Evolutionary conservation across 169 alveolate genomes (phyloP).

Genomic region (Theileria orientalis): DNA sequence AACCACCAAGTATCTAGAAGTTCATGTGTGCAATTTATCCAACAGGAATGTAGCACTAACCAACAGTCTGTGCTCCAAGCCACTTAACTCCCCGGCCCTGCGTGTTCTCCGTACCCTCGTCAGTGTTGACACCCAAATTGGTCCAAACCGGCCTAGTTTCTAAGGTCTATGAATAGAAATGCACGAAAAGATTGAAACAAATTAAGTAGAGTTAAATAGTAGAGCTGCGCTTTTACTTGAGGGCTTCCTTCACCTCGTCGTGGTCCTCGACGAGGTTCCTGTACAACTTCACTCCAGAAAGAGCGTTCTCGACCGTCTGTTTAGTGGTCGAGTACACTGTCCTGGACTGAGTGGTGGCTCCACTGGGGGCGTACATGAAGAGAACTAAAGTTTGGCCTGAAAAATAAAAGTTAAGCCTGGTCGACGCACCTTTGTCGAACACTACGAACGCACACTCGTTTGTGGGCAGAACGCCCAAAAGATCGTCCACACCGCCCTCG

Average conservation of each 20-base stretch:
- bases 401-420: neutral
- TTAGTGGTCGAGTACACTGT: constrained; percentile 78
- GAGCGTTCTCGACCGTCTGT: constrained; percentile 72
- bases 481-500: constrained; percentile 62
- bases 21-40: no score
- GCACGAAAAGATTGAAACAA: no score
- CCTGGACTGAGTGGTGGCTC: constrained; percentile 71
- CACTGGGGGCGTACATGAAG: constrained; percentile 75
- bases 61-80: no score
- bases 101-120: no score
- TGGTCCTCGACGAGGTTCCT: constrained; percentile 74
- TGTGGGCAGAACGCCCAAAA: constrained; percentile 38
- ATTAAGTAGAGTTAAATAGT: no score
- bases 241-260: constrained; percentile 57
- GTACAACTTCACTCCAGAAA: constrained; percentile 70
- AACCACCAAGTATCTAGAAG: no score
- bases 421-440: constrained; percentile 68
- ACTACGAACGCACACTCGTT: constrained; percentile 78
- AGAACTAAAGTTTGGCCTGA: constrained; percentile 72
- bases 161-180: no score
- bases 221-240: neutral
- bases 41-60: no score
- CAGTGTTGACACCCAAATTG: no score
- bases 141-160: no score
- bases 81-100: no score